Percentiles rank a stretch among this genome's conserved stretches.
These are phyloP conservation scores for Infundibulicybe gibba DNA, from an alignment of 768 basidiomycete species.

Conservation along the genomic window DNA sequence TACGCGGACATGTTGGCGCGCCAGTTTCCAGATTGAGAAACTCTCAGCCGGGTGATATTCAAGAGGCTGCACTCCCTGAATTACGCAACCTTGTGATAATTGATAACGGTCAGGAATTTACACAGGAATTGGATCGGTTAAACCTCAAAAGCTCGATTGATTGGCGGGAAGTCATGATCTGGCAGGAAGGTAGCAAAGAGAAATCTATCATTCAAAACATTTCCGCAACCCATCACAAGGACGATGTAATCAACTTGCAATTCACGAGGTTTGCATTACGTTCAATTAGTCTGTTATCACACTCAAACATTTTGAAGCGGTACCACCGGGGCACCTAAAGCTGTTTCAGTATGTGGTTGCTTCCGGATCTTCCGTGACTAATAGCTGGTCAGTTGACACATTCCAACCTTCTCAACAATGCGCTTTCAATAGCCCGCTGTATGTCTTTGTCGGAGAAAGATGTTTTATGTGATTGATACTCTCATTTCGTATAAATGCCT, in stretches of 20 bases:
- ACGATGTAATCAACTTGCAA: constrained; percentile 80
- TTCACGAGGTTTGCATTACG: constrained; percentile 63
- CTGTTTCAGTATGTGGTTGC: constrained; percentile 60
- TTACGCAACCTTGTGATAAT: constrained; percentile 65
- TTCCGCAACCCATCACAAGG: constrained; percentile 37
- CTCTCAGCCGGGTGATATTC: constrained; percentile 50
- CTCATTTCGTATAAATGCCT: background rate
- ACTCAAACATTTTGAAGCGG: constrained; percentile 40
- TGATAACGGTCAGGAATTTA: constrained; percentile 47
- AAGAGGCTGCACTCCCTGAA: constrained; percentile 54
- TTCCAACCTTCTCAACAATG: constrained; percentile 77
- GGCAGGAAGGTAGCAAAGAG: constrained; percentile 54
- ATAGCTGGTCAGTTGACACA: constrained; percentile 62
- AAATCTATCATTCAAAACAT: constrained; percentile 38
- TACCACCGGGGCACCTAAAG: constrained; percentile 80
- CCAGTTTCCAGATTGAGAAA: constrained; percentile 52
- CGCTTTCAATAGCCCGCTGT: constrained; percentile 60
- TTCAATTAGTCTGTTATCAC: background rate
- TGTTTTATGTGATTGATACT: constrained; percentile 52
- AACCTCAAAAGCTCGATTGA: constrained; percentile 53
- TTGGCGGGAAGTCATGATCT: constrained; percentile 70
- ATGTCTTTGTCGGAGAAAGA: constrained; percentile 69
- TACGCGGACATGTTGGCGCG: constrained; percentile 60
- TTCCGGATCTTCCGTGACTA: background rate
- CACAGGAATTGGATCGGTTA: constrained; percentile 32